A percentile compares a stretch with the other conserved stretches of the same genome.
phyloP scores from a whole-genome alignment of 2,329 filamentous ascomycete genomes.

The Apiospora hydei region DNA sequence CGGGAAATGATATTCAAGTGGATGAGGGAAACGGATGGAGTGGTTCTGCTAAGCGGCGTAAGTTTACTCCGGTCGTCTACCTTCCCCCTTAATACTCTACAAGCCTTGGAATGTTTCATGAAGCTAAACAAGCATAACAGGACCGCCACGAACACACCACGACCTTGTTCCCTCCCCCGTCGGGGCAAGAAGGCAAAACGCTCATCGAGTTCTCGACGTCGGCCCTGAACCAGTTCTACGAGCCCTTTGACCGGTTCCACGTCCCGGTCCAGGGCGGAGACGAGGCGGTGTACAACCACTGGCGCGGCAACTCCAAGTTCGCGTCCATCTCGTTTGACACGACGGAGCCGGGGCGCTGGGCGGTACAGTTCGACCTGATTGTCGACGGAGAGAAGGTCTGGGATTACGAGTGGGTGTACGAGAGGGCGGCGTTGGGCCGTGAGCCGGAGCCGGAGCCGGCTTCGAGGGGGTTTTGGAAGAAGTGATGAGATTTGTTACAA shows the following conservation, averaged over 20 bases:
- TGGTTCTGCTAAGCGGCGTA: conserved; percentile 69
- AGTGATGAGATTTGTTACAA: not conserved
- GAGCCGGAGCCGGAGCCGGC: too few relatives aligned
- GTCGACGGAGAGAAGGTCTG: conserved; percentile 19
- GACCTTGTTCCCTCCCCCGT: conserved; percentile 50
- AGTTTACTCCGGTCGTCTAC: conserved; percentile 1
- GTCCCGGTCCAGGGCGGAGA: conserved; percentile 66
- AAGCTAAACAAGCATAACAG: conserved; percentile 19
- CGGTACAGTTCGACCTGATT: conserved; percentile 5
- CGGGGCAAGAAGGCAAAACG: conserved; percentile 44
- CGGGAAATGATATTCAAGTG: conserved; percentile 66
- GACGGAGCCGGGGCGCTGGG: not conserved
- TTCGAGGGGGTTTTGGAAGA: not conserved
- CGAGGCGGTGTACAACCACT: conserved; percentile 41
- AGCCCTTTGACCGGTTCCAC: conserved; percentile 67
- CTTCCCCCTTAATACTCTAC: too few relatives aligned
- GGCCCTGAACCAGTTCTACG: conserved; percentile 73
- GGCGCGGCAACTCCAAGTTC: conserved; percentile 71
- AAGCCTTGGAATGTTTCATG: not conserved
- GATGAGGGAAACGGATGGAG: conserved; percentile 70
- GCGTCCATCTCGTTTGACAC: conserved; percentile 65
- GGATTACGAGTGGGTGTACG: conserved; percentile 20
- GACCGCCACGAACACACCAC: conserved; percentile 73
- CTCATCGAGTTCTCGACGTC: conserved; percentile 73
- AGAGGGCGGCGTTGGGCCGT: not conserved